Evolutionary conservation across 2,329 filamentous ascomycete species (phyloP).

Genomic region (Talaromyces sp.): DNA sequence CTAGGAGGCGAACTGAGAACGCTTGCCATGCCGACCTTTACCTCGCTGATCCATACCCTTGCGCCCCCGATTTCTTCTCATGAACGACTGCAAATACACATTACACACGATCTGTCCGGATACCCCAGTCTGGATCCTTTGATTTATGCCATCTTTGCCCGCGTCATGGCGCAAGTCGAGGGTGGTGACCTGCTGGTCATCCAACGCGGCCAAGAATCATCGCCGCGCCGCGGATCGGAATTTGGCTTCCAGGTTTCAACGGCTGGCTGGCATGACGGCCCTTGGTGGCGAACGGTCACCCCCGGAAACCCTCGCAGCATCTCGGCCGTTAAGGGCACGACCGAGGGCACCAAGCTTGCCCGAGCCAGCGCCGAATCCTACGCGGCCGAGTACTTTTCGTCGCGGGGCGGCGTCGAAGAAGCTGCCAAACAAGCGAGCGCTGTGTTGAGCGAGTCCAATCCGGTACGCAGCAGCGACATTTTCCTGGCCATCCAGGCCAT

Average conservation of each 20-base stretch:
- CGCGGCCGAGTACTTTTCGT: conserved; percentile 74
- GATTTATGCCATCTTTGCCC: conserved; percentile 84
- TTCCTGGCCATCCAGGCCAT: conserved; percentile 95
- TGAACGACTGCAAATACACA: conserved; percentile 94
- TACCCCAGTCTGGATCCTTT: conserved; percentile 93
- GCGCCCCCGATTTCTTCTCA: conserved; percentile 95
- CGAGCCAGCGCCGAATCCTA: conserved; percentile 86
- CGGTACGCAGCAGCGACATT: conserved; percentile 86
- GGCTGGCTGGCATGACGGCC: conserved; percentile 80
- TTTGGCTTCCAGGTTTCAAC: conserved; percentile 25
- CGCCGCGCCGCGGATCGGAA: conserved; percentile 58
- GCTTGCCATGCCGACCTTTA: conserved; percentile 88
- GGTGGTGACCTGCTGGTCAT: conserved; percentile 91
- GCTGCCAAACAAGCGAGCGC: conserved; percentile 76
- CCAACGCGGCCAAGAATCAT: conserved; percentile 83
- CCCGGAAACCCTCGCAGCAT: conserved; percentile 66
- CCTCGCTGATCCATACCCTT: conserved; percentile 88
- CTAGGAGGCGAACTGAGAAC: conserved; percentile 80
- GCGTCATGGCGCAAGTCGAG: conserved; percentile 98
- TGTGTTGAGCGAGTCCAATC: conserved; percentile 75
- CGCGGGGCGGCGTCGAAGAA: conserved; percentile 71
- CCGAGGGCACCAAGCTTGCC: conserved; percentile 86
- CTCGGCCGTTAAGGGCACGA: conserved; percentile 70
- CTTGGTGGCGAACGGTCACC: conserved; percentile 73
- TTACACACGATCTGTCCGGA: conserved; percentile 88